Conservation (phyloP, 495 filamentous ascomycete species). For the Aspergillus campestris region DNA sequence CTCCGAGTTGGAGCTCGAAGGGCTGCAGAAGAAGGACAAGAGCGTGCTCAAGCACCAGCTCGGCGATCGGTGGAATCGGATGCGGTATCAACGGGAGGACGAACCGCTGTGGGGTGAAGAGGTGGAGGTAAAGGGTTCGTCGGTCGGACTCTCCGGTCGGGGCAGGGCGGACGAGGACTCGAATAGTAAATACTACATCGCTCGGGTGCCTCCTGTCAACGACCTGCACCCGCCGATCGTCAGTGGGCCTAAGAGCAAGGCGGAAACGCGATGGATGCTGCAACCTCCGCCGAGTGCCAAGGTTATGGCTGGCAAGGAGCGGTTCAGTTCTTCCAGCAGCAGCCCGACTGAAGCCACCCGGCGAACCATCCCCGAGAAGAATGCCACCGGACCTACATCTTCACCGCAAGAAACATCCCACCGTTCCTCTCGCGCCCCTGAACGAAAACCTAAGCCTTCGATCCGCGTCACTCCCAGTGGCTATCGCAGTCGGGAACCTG, state of each 20-base stretch:
- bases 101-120: slow-evolving; percentile 69
- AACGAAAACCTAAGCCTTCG: not conserved
- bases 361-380: slow-evolving; percentile 8
- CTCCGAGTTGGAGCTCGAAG: slow-evolving; percentile 16
- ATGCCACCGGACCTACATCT: not conserved
- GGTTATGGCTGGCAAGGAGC: slow-evolving; percentile 77
- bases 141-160: slow-evolving; percentile 45
- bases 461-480: not conserved
- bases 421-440: not conserved
- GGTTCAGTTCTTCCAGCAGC: slow-evolving; percentile 31
- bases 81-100: slow-evolving; percentile 75
- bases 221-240: slow-evolving; percentile 83
- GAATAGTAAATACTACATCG: slow-evolving; percentile 51
- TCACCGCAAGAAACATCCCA: too few relatives aligned
- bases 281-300: slow-evolving; percentile 77
- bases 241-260: slow-evolving; percentile 57
- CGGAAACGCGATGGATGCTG: slow-evolving; percentile 80
- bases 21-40: slow-evolving; percentile 24
- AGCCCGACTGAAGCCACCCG: slow-evolving; percentile 11
- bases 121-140: slow-evolving; percentile 37
- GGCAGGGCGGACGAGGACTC: slow-evolving; percentile 31
- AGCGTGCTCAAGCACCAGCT: slow-evolving; percentile 27
- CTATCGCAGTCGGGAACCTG: slow-evolving; percentile 7
- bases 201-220: slow-evolving; percentile 73
- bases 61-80: slow-evolving; percentile 59